A percentile compares a stretch with the other conserved stretches of the same genome.
phyloP scores from a whole-genome alignment of 2,329 filamentous ascomycete genomes.

The Furcasterigmium furcatum region DNA sequence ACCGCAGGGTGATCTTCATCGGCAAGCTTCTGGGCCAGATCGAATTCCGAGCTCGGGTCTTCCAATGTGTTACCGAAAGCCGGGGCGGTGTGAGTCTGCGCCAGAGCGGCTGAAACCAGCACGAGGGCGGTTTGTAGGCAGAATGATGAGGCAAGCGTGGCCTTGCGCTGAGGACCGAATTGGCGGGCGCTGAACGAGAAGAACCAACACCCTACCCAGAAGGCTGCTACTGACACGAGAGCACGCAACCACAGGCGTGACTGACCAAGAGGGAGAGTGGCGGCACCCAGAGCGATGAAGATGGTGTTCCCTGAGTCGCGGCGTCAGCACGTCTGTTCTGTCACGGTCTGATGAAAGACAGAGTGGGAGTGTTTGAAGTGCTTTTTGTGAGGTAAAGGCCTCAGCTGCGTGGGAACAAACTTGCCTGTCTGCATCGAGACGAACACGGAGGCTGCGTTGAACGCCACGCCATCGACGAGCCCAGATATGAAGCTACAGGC shows the following conservation, averaged over 20 bases:
- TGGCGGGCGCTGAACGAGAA: constrained; percentile 27
- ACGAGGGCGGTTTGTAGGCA: constrained; percentile 46
- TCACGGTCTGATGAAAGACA: no score
- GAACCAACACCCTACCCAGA: constrained; percentile 47
- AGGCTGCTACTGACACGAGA: constrained; percentile 46
- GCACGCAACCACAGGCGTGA: constrained; percentile 45
- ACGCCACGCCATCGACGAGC: constrained; percentile 31
- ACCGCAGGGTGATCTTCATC: constrained; percentile 14
- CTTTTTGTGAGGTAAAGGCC: no score
- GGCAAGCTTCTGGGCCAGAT: not conserved
- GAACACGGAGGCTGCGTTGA: constrained; percentile 31
- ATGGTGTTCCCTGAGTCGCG: constrained; percentile 60
- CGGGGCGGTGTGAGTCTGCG: constrained; percentile 39
- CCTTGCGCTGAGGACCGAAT: constrained; percentile 21
- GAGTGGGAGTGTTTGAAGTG: no score
- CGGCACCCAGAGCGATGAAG: constrained; percentile 56
- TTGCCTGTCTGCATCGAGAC: constrained; percentile 31
- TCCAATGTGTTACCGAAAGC: constrained; percentile 13
- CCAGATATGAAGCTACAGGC: constrained; percentile 31
- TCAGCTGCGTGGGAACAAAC: no score
- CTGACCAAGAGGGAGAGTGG: constrained; percentile 43
- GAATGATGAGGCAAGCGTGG: not conserved
- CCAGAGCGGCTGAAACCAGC: constrained; percentile 47
- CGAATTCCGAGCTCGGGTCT: not conserved
- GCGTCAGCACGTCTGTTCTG: no score